A percentile compares a stretch with the other conserved stretches of the same genome.
Conservation (phyloP, 495 filamentous ascomycete genomes). For the Podospora australis region DNA sequence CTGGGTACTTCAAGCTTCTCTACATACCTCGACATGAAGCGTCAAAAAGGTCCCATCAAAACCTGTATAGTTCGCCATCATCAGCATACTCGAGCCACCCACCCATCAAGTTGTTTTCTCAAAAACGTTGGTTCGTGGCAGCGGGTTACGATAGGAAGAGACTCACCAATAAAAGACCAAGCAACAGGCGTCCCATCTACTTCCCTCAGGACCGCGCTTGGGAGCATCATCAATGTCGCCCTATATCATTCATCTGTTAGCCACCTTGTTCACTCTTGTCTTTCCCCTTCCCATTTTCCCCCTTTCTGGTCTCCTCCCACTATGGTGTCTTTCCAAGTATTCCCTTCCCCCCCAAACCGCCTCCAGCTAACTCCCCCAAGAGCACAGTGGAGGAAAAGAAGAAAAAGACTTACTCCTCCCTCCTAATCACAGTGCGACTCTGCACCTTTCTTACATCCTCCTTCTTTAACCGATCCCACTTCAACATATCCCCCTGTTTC, state of each 20-base stretch:
- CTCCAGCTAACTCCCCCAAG: too few relatives aligned
- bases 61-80: slow-evolving; percentile 6
- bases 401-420: slow-evolving; percentile 29
- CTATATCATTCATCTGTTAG: slow-evolving; percentile 8
- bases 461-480: slow-evolving; percentile 25
- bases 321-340: too few relatives aligned
- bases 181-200: slow-evolving; percentile 33
- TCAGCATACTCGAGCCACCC: neutral
- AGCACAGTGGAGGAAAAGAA: neutral
- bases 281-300: neutral
- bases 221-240: slow-evolving; percentile 30
- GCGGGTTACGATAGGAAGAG: neutral
- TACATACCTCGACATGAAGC: slow-evolving; percentile 30
- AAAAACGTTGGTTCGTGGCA: neutral
- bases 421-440: slow-evolving; percentile 26
- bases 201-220: slow-evolving; percentile 27
- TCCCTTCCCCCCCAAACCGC: too few relatives aligned
- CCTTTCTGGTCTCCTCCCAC: too few relatives aligned
- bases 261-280: neutral
- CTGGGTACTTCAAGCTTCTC: neutral
- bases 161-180: slow-evolving; percentile 37
- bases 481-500: slow-evolving; percentile 17
- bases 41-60: slow-evolving; percentile 29
- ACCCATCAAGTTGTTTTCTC: too few relatives aligned
- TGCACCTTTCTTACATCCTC: slow-evolving; percentile 31